Evolutionary conservation across 345 rosid species (phyloP).

Genomic region (Ceriops zippeliana): DNA sequence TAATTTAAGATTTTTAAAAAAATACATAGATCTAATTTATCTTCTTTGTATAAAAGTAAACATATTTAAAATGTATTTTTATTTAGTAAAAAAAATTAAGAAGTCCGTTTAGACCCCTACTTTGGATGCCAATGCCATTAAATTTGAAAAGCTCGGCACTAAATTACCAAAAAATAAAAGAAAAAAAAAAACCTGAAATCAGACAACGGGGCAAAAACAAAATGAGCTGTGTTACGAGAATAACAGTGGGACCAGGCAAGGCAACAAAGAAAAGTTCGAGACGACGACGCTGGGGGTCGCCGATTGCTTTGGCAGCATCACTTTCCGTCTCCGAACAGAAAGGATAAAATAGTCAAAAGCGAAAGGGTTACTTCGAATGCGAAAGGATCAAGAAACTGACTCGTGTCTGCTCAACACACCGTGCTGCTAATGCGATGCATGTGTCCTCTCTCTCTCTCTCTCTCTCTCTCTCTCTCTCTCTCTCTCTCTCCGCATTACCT

Average conservation of each 20-base stretch:
- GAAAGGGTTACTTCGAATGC: slow-evolving; percentile 13
- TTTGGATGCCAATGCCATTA: neutral
- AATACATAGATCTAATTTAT: too few relatives aligned
- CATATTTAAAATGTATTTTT: too few relatives aligned
- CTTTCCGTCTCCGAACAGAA: too few relatives aligned
- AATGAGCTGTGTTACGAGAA: too few relatives aligned
- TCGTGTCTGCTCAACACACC: slow-evolving; percentile 21
- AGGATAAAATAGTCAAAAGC: slow-evolving; percentile 36
- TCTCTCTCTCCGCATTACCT: neutral
- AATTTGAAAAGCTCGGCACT: neutral
- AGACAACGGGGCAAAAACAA: neutral
- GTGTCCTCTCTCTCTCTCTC: slow-evolving; percentile 22
- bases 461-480: neutral
- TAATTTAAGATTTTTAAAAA: too few relatives aligned
- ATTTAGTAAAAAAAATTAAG: neutral
- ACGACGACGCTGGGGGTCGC: too few relatives aligned
- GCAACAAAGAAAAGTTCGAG: neutral
- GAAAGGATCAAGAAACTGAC: slow-evolving; percentile 36
- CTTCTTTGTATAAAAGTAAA: too few relatives aligned
- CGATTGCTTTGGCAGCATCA: too few relatives aligned
- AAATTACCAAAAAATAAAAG: neutral
- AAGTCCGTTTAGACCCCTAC: slow-evolving; percentile 9
- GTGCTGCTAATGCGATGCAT: slow-evolving; percentile 6
- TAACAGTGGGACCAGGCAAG: neutral
- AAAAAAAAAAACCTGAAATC: neutral